Base-by-base conservation (phyloP, 768 basidiomycete genomes). In the Tubosaeta sp. region DNA sequence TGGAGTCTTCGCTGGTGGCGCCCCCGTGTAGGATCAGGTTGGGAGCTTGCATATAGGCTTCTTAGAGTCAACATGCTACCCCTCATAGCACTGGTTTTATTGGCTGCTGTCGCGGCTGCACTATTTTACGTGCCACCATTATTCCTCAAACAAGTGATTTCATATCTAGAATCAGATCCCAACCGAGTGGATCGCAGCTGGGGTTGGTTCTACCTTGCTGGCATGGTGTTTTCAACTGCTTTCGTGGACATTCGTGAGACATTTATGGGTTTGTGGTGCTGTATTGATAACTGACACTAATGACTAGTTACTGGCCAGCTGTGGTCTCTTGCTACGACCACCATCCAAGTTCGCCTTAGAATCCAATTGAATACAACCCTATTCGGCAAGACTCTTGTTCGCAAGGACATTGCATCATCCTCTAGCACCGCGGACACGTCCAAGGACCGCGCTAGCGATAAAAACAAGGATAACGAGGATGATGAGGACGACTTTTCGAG, bases 361-460 rank as follows among this genome's bases (percentile, higher is more conserved):
- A 76, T 86, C 30, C 88, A 93, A 61, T 74, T 94, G 42, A 92
- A 92, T 69, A 83, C 88, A n/a, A 77, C 84, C 48, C 73, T 94
- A 5, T 94, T 88, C 64, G 81, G 82, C 18, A 94, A 94, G 71
- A 93, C 90, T 0, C 79, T 94, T 14, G 80, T 89, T 13, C 81
- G 91, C 42, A 94, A 94, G 68, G 88, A 92, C 56, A 72, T 87
- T 22, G 90, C 88, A 1, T 87, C 85, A 3, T 80, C 83, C n/a
- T 65, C 79, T 8, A 65, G 69, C 4, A 41, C 69, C 7, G 46
- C 58, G 4, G 57, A 68, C 10, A 59, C 61, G 4, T 58, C 64
- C 4, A 61, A 58, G 42, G 61, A 64, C 12, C 56, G 57, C 1
- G 54, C 56, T 42, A 54, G 59, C 38, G 47, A 59, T 42, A 57